A percentile compares a stretch with the other conserved stretches of the same genome.
phyloP scores from a whole-genome alignment of 2,329 filamentous ascomycete genomes.

The Chrysoporthe puriensis region DNA sequence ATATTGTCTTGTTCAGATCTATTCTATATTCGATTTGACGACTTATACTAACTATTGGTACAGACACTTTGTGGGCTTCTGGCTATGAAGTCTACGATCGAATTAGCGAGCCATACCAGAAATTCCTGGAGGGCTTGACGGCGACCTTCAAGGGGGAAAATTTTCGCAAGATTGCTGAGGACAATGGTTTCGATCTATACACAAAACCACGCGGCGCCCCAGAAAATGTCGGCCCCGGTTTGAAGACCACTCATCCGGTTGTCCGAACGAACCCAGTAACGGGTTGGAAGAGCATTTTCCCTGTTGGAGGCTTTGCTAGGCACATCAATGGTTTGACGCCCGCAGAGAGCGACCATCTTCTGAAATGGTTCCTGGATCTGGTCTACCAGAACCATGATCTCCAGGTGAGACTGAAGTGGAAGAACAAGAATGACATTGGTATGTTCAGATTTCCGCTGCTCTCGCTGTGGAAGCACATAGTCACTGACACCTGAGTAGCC shows the following conservation, averaged over 20 bases:
- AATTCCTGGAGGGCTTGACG: constrained; percentile 50
- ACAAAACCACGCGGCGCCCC: constrained; percentile 53
- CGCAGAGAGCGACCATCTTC: constrained; percentile 47
- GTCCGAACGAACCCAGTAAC: constrained; percentile 66
- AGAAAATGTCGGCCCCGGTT: constrained; percentile 54
- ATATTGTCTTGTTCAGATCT: neutral
- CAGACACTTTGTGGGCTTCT: constrained; percentile 50
- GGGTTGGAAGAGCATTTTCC: constrained; percentile 61
- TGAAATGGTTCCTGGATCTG: constrained; percentile 46
- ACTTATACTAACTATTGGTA: constrained; percentile 9
- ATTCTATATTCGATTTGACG: neutral
- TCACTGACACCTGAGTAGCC: constrained; percentile 35
- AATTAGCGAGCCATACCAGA: constrained; percentile 50
- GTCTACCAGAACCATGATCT: constrained; percentile 53
- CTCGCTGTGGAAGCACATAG: neutral
- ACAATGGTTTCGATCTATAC: constrained; percentile 48
- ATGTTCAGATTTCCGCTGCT: constrained; percentile 5
- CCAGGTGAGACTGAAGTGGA: constrained; percentile 53
- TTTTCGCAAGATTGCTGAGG: constrained; percentile 44
- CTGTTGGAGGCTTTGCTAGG: constrained; percentile 46
- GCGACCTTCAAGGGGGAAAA: constrained; percentile 49
- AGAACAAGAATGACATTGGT: constrained; percentile 48
- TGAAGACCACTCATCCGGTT: constrained; percentile 58
- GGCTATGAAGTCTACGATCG: constrained; percentile 54
- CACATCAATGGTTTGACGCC: constrained; percentile 48